Evolutionary conservation across 2,329 filamentous ascomycete genomes (phyloP).

Genomic region (Xylaria hypoxylon): DNA sequence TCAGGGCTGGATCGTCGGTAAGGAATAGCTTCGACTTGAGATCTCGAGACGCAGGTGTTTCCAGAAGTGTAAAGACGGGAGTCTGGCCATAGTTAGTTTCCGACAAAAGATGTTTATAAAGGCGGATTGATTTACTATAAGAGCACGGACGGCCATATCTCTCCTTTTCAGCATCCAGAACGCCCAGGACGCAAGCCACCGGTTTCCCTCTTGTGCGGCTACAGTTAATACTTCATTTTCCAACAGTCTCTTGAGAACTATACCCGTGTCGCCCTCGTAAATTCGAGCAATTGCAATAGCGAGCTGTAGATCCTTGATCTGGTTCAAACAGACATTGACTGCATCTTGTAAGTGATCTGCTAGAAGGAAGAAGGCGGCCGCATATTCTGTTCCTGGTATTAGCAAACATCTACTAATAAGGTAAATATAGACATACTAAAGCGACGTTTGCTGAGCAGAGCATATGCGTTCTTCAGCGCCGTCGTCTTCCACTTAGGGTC

Average conservation of each 20-base stretch:
- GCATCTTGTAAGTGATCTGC: constrained; percentile 88
- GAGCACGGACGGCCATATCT: constrained; percentile 84
- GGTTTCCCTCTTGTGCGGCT: constrained; percentile 83
- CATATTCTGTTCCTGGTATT: constrained; percentile 73
- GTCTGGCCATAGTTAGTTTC: constrained; percentile 62
- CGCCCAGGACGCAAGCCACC: constrained; percentile 95
- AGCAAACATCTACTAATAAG: constrained; percentile 7
- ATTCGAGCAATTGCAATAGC: constrained; percentile 89
- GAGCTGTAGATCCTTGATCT: constrained; percentile 88
- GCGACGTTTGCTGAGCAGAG: constrained; percentile 87
- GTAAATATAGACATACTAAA: constrained; percentile 69
- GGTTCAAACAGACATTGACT: constrained; percentile 85
- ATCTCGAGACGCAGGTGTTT: constrained; percentile 74
- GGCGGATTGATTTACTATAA: constrained; percentile 72
- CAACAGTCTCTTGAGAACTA: constrained; percentile 78
- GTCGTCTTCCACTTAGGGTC: constrained; percentile 88
- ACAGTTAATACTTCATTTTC: constrained; percentile 82
- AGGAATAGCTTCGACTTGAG: constrained; percentile 83
- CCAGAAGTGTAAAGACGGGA: constrained; percentile 79
- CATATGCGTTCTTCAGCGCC: constrained; percentile 96
- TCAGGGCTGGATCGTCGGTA: constrained; percentile 89
- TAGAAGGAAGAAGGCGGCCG: constrained; percentile 93
- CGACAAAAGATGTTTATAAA: background rate
- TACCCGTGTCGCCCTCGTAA: constrained; percentile 86
- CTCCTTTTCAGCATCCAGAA: constrained; percentile 89